Evolutionary conservation across 352 stramenopile species (phyloP).

Genomic region (Phytophthora cactorum): DNA sequence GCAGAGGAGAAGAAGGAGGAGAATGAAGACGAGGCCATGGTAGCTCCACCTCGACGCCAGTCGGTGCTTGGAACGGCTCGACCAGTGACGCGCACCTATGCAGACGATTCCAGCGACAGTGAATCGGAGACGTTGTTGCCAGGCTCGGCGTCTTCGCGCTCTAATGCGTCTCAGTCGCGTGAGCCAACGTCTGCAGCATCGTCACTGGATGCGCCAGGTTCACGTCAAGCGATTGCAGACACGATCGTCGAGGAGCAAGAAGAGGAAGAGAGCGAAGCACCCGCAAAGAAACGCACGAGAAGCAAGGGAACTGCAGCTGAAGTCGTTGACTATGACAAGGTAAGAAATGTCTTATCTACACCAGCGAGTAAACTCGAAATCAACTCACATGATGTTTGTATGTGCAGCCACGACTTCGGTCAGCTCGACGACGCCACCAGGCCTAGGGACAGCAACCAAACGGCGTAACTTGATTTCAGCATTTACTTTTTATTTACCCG

Average conservation of each 20-base stretch:
- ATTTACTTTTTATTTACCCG: too few relatives aligned
- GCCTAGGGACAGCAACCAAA: too few relatives aligned
- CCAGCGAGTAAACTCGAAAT: not conserved
- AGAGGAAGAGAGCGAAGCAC: constrained; percentile 5
- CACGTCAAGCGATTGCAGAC: not conserved
- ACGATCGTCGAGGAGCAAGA: constrained; percentile 27
- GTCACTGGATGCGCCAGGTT: constrained; percentile 10
- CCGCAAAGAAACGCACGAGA: constrained; percentile 22
- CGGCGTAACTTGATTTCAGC: too few relatives aligned
- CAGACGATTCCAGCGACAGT: constrained; percentile 58
- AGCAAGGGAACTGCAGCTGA: constrained; percentile 1
- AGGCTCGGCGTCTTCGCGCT: constrained; percentile 1
- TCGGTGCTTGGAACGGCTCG: constrained; percentile 61
- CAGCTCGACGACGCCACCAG: not conserved
- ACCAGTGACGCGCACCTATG: constrained; percentile 48
- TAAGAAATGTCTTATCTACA: constrained; percentile 5
- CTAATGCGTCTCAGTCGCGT: constrained; percentile 5
- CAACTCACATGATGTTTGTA: not conserved
- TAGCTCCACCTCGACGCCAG: constrained; percentile 48
- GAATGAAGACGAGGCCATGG: constrained; percentile 19
- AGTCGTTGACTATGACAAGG: constrained; percentile 12
- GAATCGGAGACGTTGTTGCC: constrained; percentile 34
- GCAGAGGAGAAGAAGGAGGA: constrained; percentile 27
- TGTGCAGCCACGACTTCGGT: not conserved
- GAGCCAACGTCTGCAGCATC: constrained; percentile 15